Conservation (phyloP, 371 early-diverging fungal genomes). For the Rhizopus sp. region DNA sequence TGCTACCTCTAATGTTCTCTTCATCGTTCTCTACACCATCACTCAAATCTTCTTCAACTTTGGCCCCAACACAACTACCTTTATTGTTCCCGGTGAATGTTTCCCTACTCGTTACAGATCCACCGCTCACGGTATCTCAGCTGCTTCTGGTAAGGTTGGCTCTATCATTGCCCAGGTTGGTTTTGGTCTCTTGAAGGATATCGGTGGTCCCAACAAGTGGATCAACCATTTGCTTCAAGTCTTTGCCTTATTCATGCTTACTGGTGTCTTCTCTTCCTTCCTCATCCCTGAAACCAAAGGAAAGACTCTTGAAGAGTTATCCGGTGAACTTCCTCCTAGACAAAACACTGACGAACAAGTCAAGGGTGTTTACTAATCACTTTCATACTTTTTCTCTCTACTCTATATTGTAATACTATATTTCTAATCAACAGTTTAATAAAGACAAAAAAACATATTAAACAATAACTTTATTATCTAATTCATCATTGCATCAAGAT, state of each 20-base stretch:
- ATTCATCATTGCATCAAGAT: too few species aligned
- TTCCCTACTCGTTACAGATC: conserved; percentile 88
- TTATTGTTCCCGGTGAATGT: conserved; percentile 83
- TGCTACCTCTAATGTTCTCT: conserved; percentile 54
- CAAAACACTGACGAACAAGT: conserved; percentile 14
- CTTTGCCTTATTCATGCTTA: conserved; percentile 78
- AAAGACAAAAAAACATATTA: too few species aligned
- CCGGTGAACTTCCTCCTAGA: conserved; percentile 35
- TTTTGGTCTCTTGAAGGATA: conserved; percentile 72
- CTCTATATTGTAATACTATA: neutral
- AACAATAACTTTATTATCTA: too few species aligned
- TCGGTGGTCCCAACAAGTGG: conserved; percentile 65
- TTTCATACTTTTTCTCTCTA: neutral
- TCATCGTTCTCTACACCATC: conserved; percentile 73
- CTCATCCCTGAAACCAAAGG: conserved; percentile 53
- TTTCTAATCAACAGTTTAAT: neutral
- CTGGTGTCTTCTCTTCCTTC: conserved; percentile 66
- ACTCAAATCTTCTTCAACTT: conserved; percentile 90
- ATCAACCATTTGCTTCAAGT: conserved; percentile 71
- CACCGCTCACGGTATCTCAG: conserved; percentile 88
- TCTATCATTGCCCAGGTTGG: conserved; percentile 81
- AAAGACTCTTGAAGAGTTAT: conserved; percentile 45
- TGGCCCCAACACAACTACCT: conserved; percentile 85
- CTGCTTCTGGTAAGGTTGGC: conserved; percentile 85
- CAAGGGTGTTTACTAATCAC: conserved; percentile 24